Conservation (phyloP, 106 monocot species). For the Dioscorea dumetorum region DNA sequence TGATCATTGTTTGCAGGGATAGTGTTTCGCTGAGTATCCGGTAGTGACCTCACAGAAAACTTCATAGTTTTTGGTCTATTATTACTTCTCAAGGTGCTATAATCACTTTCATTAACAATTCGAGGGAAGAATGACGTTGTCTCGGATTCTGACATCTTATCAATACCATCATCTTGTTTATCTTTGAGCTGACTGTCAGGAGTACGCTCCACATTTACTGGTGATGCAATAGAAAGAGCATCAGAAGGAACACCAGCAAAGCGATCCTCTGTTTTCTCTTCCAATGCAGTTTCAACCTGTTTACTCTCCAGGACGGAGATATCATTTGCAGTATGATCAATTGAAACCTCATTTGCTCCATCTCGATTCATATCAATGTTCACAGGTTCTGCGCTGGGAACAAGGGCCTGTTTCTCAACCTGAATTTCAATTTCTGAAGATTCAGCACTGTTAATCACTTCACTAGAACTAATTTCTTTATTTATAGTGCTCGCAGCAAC, state of each 20-base stretch:
- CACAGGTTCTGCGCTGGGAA: not conserved
- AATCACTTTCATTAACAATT: constrained; percentile 19
- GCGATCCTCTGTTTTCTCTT: constrained; percentile 9
- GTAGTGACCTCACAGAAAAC: constrained; percentile 32
- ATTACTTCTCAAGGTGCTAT: constrained; percentile 21
- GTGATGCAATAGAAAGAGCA: constrained; percentile 9
- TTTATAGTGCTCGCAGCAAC: not conserved
- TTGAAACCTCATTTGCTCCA: not conserved
- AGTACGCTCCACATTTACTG: constrained; percentile 2
- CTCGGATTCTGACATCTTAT: constrained; percentile 23
- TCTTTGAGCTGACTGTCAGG: constrained; percentile 12
- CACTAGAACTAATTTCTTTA: not conserved
- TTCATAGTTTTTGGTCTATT: constrained; percentile 28
- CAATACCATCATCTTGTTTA: constrained; percentile 18
- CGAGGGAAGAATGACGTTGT: constrained; percentile 9
- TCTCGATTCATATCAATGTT: not conserved
- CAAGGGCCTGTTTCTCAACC: constrained; percentile 1
- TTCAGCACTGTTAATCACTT: not conserved
- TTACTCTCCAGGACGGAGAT: not conserved
- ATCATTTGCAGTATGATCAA: not conserved
- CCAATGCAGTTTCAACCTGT: not conserved
- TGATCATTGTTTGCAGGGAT: constrained; percentile 5
- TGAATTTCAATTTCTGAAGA: not conserved
- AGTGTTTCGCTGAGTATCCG: constrained; percentile 6
- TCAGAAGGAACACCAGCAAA: constrained; percentile 3